Base-by-base conservation (phyloP, 169 alveolate genomes). In the Babesia bigemina region DNA sequence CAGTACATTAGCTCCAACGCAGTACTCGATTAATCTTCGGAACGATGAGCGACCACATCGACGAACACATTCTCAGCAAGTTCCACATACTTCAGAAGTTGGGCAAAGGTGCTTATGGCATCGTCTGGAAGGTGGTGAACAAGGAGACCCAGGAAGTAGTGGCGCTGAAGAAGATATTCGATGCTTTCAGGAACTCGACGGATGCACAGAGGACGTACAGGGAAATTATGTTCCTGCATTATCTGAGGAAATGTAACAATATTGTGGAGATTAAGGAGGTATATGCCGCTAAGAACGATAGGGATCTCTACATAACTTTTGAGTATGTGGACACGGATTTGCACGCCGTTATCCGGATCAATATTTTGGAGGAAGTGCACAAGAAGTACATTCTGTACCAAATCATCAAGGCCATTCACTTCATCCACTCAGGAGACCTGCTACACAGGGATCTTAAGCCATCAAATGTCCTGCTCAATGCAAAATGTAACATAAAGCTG, bases 161-260 rank as follows among this genome's bases (percentile, higher is more conserved):
- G 2, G 99, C 99, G 22, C 91, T 98, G 70, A 98, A 98, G 93
- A 98, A 98, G 84, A 95, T 96, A 52, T 98, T 96, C 88, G 99
- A 97, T 85, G 99, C 99, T 19, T 98, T 97, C 86, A 95, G 98
- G 75, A 98, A 98, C 79, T 96, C 99, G 39, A 98, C 99, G 19
- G 99, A 98, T 88, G 99, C 99, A 9, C 98, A 98, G 84, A 88
- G 99, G 56, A 98, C 99, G 24, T 98, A 96, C 88, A 86, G 99
- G 66, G 99, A 98, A 83, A 96, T 98, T 49, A 97, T 95, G 97
- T 96, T 97, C 84, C 91, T 98, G 56, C 93, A 95, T 58, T 96
- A 95, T 76, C 77, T 96, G 75, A 73, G 93, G 70, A 97, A 98
- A 21, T 98, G 96, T 63, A 98, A 96, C 66, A 97, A 97, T 88